These are phyloP conservation scores for Colletotrichum aenigma DNA, from an alignment of 2,329 filamentous ascomycete genomes.

Conservation along the genomic window DNA sequence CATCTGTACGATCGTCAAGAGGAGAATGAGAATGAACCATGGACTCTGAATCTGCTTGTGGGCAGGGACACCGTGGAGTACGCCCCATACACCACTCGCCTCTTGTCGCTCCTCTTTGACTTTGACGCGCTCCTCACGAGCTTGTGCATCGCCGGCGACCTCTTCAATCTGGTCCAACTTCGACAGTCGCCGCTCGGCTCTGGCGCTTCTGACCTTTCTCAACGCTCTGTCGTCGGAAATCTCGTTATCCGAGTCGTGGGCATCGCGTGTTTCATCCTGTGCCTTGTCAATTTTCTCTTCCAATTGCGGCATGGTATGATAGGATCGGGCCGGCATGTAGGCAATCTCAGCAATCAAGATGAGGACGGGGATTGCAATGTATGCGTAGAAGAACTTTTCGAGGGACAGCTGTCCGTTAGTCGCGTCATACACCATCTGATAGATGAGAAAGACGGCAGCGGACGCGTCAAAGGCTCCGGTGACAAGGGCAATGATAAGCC, in stretches of 20 bases:
- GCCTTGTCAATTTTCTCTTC: slow-evolving; percentile 43
- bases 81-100: slow-evolving; percentile 72
- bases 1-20: slow-evolving; percentile 66
- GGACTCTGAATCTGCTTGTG: slow-evolving; percentile 67
- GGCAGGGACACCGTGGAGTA: slow-evolving; percentile 69
- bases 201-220: slow-evolving; percentile 43
- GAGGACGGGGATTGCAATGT: slow-evolving; percentile 37
- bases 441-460: slow-evolving; percentile 77
- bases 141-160: slow-evolving; percentile 61
- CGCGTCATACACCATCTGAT: slow-evolving; percentile 71
- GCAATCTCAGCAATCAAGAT: slow-evolving; percentile 40
- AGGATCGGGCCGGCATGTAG: slow-evolving; percentile 43
- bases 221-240: slow-evolving; percentile 51
- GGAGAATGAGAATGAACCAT: slow-evolving; percentile 74
- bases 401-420: slow-evolving; percentile 44
- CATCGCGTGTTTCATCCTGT: slow-evolving; percentile 39
- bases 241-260: slow-evolving; percentile 60
- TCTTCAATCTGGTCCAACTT: slow-evolving; percentile 67
- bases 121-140: slow-evolving; percentile 59
- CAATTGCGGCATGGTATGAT: slow-evolving; percentile 42
- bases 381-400: slow-evolving; percentile 44
- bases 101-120: slow-evolving; percentile 63
- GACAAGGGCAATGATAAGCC: slow-evolving; percentile 76
- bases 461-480: slow-evolving; percentile 86
- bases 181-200: slow-evolving; percentile 55